Evolutionary conservation across 371 early-diverging fungal species (phyloP).

Genomic region (Umbelopsis sp.): DNA sequence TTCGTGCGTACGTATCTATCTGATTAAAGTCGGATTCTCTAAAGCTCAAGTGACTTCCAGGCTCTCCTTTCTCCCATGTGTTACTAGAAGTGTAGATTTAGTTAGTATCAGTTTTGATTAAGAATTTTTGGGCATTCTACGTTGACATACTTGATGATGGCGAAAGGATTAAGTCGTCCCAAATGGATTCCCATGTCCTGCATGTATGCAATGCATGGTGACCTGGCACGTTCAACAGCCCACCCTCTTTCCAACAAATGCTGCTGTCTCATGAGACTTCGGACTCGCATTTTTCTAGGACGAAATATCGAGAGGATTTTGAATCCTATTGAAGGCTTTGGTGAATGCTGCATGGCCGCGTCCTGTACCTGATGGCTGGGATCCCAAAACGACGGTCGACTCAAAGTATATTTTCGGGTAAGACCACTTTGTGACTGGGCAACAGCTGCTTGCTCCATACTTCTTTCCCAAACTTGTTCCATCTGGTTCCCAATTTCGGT

Average conservation of each 20-base stretch:
- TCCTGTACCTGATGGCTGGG: background rate
- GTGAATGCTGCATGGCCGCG: background rate
- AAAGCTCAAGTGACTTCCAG: constrained; percentile 21
- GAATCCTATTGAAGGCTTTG: background rate
- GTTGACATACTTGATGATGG: constrained; percentile 31
- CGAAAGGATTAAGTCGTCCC: constrained; percentile 35
- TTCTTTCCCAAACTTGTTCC: background rate
- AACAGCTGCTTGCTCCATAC: background rate
- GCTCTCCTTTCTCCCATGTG: constrained; percentile 27
- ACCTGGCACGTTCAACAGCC: constrained; percentile 30
- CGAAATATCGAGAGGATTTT: background rate
- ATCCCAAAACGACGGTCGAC: constrained; percentile 12
- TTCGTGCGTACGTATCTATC: constrained; percentile 58
- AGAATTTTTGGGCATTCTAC: background rate
- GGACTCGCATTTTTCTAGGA: constrained; percentile 1
- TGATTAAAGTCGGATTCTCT: constrained; percentile 46
- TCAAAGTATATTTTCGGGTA: constrained; percentile 5
- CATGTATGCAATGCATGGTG: constrained; percentile 25
- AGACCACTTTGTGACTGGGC: background rate
- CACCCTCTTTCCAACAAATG: constrained; percentile 22
- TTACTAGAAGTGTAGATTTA: constrained; percentile 21
- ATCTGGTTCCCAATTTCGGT: background rate
- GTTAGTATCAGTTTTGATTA: background rate
- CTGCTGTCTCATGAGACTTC: background rate
- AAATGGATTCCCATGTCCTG: constrained; percentile 14